These are phyloP conservation scores for Dipodascopsis tothii DNA, from an alignment of 805 yeast species.

Conservation along the genomic window DNA sequence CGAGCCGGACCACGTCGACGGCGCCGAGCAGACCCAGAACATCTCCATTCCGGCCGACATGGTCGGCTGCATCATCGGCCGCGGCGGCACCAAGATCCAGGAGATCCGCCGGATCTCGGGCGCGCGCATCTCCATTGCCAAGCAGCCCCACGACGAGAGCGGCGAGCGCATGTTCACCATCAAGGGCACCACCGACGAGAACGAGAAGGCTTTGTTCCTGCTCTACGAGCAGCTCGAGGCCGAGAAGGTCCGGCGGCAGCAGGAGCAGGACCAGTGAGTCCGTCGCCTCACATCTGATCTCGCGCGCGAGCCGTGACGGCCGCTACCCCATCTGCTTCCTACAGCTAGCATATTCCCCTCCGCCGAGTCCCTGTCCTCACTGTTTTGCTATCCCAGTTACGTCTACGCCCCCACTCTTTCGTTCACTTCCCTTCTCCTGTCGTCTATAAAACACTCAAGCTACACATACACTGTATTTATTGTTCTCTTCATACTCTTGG, in stretches of 20 bases:
- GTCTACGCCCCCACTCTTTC: no score
- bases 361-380: no score
- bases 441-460: no score
- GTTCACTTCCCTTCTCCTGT: no score
- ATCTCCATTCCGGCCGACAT: constrained; percentile 60
- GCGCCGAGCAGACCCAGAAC: constrained; percentile 29
- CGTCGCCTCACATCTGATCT: neutral
- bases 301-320: no score
- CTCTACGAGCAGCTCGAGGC: constrained; percentile 52
- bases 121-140: constrained; percentile 68
- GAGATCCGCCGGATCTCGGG: constrained; percentile 74
- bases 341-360: neutral
- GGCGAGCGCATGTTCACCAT: constrained; percentile 66
- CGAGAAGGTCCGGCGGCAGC: constrained; percentile 41
- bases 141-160: constrained; percentile 52
- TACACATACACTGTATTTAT: no score
- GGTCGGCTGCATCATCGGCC: constrained; percentile 87
- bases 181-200: constrained; percentile 49
- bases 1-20: constrained; percentile 5
- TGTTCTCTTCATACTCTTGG: no score
- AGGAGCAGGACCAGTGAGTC: constrained; percentile 10
- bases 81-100: constrained; percentile 76
- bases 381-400: no score
- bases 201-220: constrained; percentile 50
- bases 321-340: neutral